A percentile compares a stretch with the other conserved stretches of the same genome.
phyloP scores from a whole-genome alignment of 2,329 filamentous ascomycete species.

The Stromatinia cepivora region DNA sequence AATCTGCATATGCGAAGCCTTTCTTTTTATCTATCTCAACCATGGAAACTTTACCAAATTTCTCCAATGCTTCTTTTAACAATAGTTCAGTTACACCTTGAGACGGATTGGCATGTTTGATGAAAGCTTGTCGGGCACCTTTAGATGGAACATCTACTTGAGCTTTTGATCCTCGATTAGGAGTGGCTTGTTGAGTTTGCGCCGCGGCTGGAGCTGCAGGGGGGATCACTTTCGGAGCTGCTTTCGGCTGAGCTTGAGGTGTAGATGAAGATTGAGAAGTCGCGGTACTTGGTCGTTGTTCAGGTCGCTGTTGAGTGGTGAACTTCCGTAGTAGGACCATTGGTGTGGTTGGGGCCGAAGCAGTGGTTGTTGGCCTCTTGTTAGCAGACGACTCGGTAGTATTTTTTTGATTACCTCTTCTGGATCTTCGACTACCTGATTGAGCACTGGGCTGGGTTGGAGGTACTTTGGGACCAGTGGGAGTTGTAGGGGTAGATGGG shows the following conservation, averaged over 20 bases:
- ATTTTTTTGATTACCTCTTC: constrained; percentile 43
- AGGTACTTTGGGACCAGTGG: constrained; percentile 40
- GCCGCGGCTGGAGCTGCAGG: constrained; percentile 35
- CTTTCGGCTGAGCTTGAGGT: constrained; percentile 28
- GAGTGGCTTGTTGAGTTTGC: constrained; percentile 27
- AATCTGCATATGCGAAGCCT: constrained; percentile 91
- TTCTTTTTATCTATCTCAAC: constrained; percentile 95
- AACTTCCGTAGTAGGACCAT: constrained; percentile 45
- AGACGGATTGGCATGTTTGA: constrained; percentile 83
- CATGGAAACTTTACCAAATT: constrained; percentile 71
- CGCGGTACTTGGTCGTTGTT: constrained; percentile 34
- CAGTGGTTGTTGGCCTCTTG: constrained; percentile 29
- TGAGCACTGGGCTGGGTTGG: constrained; percentile 29
- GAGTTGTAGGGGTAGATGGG: constrained; percentile 25
- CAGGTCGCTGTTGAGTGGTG: constrained; percentile 23
- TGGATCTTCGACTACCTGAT: constrained; percentile 32
- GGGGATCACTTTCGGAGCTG: constrained; percentile 29
- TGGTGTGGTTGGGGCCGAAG: constrained; percentile 39
- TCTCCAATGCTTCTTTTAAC: constrained; percentile 70
- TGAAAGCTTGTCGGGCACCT: constrained; percentile 66
- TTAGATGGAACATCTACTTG: constrained; percentile 40
- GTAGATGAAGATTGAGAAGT: constrained; percentile 14
- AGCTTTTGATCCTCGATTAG: constrained; percentile 37
- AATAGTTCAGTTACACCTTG: constrained; percentile 86
- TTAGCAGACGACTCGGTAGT: constrained; percentile 32